Evolutionary conservation across 305 asterid genomes (phyloP).

Genomic region (Coffea humblotiana): DNA sequence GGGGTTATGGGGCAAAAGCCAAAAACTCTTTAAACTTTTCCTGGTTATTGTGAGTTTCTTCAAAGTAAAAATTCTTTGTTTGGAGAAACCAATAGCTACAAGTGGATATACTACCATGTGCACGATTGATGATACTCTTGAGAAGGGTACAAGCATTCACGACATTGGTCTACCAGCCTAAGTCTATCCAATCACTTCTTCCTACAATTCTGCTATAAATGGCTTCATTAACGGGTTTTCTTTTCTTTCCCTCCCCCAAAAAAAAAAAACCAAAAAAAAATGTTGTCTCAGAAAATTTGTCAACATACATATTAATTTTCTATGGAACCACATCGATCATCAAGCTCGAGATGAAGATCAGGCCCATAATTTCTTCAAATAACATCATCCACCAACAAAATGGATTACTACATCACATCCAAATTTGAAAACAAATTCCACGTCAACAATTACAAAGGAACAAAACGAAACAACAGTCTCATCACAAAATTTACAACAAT

Average conservation of each 20-base stretch:
- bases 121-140: no score
- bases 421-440: background rate
- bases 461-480: no score
- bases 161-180: no score
- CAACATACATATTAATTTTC: background rate
- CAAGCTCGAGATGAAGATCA: background rate
- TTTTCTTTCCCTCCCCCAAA: no score
- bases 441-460: background rate
- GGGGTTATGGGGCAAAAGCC: background rate
- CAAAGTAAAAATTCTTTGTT: no score
- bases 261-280: no score
- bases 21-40: background rate
- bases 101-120: background rate
- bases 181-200: background rate
- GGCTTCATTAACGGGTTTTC: no score
- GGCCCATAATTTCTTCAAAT: background rate
- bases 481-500: background rate
- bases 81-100: background rate
- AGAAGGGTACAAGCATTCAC: background rate
- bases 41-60: background rate
- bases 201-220: no score
- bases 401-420: background rate
- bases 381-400: background rate
- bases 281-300: background rate
- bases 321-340: background rate